A percentile compares a stretch with the other conserved stretches of the same genome.
Conservation (phyloP, 2,329 filamentous ascomycete species). For the Sclerotinia subarctica region DNA sequence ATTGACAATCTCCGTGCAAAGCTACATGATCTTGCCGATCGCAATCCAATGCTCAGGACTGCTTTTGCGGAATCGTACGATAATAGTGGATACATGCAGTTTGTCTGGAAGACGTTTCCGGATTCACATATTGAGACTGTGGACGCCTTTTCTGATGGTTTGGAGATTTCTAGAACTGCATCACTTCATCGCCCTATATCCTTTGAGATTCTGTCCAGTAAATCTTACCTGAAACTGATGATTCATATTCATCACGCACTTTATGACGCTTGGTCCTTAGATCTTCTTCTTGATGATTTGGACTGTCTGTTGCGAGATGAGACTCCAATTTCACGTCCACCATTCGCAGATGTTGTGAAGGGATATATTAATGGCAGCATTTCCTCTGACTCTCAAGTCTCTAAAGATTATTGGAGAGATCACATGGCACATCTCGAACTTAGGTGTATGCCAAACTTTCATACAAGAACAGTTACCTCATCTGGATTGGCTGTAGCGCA, state of each 20-base stretch:
- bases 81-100: conserved; percentile 52
- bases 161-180: conserved; percentile 41
- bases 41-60: conserved; percentile 68
- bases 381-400: conserved; percentile 40
- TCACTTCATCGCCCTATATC: conserved; percentile 51
- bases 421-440: conserved; percentile 57
- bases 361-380: conserved; percentile 43
- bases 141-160: conserved; percentile 42
- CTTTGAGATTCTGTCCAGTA: conserved; percentile 50
- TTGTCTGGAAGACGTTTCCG: conserved; percentile 58
- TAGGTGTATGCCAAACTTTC: conserved; percentile 56
- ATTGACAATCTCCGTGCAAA: conserved; percentile 46
- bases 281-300: conserved; percentile 69
- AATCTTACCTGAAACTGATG: conserved; percentile 35
- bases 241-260: conserved; percentile 72
- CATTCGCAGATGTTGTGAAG: conserved; percentile 58
- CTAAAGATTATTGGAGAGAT: conserved; percentile 66
- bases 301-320: conserved; percentile 42
- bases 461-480: conserved; percentile 39
- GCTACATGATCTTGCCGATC: conserved; percentile 48
- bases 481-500: conserved; percentile 34
- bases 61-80: conserved; percentile 60
- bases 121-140: conserved; percentile 42
- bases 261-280: conserved; percentile 92
- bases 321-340: conserved; percentile 44